Conservation (phyloP, 1,284 basidiomycete genomes). For the Thecaphora frezii region DNA sequence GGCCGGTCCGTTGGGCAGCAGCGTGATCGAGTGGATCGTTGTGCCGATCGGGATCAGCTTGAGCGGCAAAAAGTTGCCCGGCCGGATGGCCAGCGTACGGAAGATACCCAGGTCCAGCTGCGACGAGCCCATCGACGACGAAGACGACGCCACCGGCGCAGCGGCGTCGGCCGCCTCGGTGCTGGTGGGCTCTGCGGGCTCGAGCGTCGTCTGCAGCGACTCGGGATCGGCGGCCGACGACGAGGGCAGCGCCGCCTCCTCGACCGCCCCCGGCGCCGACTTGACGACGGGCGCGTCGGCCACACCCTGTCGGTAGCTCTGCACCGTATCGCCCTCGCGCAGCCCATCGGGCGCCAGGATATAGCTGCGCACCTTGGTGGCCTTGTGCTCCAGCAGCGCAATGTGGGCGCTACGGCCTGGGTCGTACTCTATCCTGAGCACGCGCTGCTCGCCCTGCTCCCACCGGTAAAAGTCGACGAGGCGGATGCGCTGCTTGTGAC, state of each 20-base stretch:
- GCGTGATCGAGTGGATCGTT: constrained; percentile 80
- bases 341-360: constrained; percentile 89
- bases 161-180: not conserved
- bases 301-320: constrained; percentile 70
- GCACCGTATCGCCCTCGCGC: constrained; percentile 81
- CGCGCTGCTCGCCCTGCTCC: constrained; percentile 78
- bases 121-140: constrained; percentile 61
- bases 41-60: constrained; percentile 89
- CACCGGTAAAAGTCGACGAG: constrained; percentile 78
- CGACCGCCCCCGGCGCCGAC: constrained; percentile 10
- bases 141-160: constrained; percentile 1
- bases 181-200: not conserved
- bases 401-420: constrained; percentile 91
- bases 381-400: constrained; percentile 69
- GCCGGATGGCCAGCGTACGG: constrained; percentile 79
- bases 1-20: constrained; percentile 75
- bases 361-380: constrained; percentile 70
- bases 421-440: constrained; percentile 94
- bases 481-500: constrained; percentile 83
- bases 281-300: constrained; percentile 3
- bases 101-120: constrained; percentile 79
- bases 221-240: constrained; percentile 18
- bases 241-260: constrained; percentile 13
- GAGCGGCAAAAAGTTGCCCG: constrained; percentile 90
- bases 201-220: constrained; percentile 23